phyloP scores from a whole-genome alignment of 345 rosid genomes.

The Populus euphratica region DNA sequence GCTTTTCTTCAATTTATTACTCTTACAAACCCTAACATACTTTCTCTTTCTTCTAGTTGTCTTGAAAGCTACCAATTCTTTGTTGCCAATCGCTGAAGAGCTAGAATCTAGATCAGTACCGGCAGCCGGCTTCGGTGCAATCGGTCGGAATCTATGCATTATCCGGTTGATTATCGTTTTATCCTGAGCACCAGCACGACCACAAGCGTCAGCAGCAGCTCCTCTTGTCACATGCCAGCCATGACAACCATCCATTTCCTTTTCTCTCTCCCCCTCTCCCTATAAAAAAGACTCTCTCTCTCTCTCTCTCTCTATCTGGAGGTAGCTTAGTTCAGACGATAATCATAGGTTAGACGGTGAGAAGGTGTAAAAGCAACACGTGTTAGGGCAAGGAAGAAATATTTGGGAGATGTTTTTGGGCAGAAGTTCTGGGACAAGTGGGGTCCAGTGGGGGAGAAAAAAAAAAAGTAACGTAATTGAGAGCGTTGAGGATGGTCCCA shows the following conservation, averaged over 20 bases:
- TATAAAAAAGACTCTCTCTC: no score
- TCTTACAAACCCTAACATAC: constrained; percentile 65
- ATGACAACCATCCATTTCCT: constrained; percentile 2
- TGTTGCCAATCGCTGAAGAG: constrained; percentile 12
- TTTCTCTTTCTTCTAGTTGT: constrained; percentile 48
- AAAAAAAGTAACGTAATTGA: neutral
- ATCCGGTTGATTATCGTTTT: constrained; percentile 45
- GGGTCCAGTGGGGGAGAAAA: neutral
- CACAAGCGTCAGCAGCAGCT: neutral
- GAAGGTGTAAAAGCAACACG: constrained; percentile 6
- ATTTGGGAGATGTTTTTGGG: constrained; percentile 16
- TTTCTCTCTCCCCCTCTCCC: neutral
- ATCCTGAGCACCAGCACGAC: constrained; percentile 28
- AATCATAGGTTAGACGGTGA: neutral
- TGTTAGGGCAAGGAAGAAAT: constrained; percentile 14
- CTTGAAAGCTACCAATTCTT: constrained; percentile 23
- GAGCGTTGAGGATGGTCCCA: constrained; percentile 1
- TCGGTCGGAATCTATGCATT: constrained; percentile 81
- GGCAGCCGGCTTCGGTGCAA: constrained; percentile 70
- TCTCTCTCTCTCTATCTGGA: neutral
- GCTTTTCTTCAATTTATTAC: constrained; percentile 19
- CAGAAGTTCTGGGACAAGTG: neutral
- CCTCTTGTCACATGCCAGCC: constrained; percentile 24
- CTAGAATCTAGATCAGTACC: constrained; percentile 24
- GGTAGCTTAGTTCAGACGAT: neutral